Percentiles rank a stretch among this genome's conserved stretches.
These are phyloP conservation scores for Citrullus amarus DNA, from an alignment of 306 rosid species.

Conservation along the genomic window DNA sequence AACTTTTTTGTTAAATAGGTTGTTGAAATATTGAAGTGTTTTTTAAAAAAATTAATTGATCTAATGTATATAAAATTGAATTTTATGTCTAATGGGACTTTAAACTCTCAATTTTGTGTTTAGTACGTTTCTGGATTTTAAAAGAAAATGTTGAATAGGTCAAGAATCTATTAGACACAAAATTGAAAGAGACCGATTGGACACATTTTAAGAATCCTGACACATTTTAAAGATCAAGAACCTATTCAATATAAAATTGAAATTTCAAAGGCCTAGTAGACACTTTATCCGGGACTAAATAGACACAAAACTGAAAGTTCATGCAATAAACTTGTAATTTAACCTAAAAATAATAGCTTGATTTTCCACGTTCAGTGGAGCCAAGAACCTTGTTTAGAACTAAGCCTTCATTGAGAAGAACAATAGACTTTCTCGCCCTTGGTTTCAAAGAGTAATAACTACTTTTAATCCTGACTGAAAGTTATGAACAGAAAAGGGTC, in stretches of 20 bases:
- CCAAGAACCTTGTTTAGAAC: slow-evolving; percentile 10
- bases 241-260: too few species aligned
- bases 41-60: too few species aligned
- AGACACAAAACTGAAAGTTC: too few species aligned
- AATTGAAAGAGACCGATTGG: not conserved
- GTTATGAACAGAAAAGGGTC: slow-evolving; percentile 63
- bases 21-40: not conserved
- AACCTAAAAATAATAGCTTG: not conserved
- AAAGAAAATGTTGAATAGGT: not conserved
- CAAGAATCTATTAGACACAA: not conserved
- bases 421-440: not conserved
- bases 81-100: not conserved
- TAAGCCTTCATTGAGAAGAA: not conserved
- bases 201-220: not conserved
- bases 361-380: not conserved
- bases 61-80: not conserved
- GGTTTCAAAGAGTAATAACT: not conserved
- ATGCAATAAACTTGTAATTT: not conserved
- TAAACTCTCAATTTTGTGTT: not conserved
- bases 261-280: too few species aligned
- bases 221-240: not conserved
- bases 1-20: not conserved
- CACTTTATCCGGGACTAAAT: not conserved
- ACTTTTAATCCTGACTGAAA: not conserved
- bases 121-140: not conserved